Percentiles rank a stretch among this genome's conserved stretches.
phyloP scores from a whole-genome alignment of 768 basidiomycete genomes.

The Boletus sensibilis region DNA sequence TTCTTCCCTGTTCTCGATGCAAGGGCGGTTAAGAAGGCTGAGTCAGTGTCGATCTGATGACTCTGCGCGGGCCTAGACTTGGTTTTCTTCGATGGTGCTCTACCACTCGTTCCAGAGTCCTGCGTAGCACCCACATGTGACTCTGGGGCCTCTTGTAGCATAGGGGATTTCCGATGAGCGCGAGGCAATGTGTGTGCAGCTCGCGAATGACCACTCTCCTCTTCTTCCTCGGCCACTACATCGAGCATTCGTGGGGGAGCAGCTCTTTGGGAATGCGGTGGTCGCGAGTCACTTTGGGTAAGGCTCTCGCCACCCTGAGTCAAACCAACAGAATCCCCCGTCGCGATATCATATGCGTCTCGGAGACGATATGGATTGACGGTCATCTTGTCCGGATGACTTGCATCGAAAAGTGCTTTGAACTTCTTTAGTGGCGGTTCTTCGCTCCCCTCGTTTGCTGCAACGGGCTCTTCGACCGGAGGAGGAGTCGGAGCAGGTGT shows the following conservation, averaged over 20 bases:
- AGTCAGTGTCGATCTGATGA: conserved; percentile 52
- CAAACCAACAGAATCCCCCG: conserved; percentile 12
- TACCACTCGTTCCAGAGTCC: conserved; percentile 28
- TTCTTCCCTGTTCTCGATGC: conserved; percentile 69
- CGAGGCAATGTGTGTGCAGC: background rate
- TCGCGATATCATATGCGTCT: conserved; percentile 10
- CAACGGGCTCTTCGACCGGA: conserved; percentile 18
- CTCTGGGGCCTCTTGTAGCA: conserved; percentile 1
- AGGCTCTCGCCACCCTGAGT: conserved; percentile 22
- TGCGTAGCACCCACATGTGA: background rate
- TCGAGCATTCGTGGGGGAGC: conserved; percentile 24
- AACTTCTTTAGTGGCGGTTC: conserved; percentile 70
- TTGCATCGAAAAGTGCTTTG: conserved; percentile 68
- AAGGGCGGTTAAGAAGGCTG: conserved; percentile 66
- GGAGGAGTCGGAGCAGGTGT: conserved; percentile 34
- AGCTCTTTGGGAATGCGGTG: conserved; percentile 3
- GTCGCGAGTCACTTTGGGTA: conserved; percentile 28
- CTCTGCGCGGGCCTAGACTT: conserved; percentile 2
- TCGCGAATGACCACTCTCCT: conserved; percentile 34
- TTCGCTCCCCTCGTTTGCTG: conserved; percentile 13
- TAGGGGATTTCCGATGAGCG: conserved; percentile 1
- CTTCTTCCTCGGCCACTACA: conserved; percentile 57
- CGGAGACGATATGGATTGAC: conserved; percentile 21
- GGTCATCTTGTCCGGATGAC: conserved; percentile 46
- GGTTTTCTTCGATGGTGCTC: conserved; percentile 7